Conservation (phyloP, 1,284 basidiomycete species). For the Peniophora sp. region DNA sequence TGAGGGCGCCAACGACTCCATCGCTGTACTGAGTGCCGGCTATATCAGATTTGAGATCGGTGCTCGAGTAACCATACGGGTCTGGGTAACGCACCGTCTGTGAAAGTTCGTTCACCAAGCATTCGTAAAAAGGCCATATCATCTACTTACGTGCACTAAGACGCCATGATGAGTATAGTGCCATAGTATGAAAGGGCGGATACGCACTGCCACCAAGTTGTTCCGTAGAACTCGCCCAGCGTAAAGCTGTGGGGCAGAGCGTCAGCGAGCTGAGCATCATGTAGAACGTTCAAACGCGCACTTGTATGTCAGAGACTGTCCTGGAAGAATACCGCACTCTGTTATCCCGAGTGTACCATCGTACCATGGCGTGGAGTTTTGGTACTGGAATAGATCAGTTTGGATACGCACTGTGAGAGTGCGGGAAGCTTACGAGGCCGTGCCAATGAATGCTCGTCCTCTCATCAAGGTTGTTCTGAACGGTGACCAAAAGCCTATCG, state of each 20-base stretch:
- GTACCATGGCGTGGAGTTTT: conserved; percentile 32
- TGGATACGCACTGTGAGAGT: neutral
- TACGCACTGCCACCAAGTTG: conserved; percentile 27
- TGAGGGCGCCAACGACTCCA: conserved; percentile 34
- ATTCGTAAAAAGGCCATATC: neutral
- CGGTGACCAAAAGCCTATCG: conserved; percentile 33
- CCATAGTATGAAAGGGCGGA: neutral
- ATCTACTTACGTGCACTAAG: conserved; percentile 15
- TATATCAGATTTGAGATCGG: conserved; percentile 8
- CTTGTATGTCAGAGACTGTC: conserved; percentile 38
- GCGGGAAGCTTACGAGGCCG: conserved; percentile 24
- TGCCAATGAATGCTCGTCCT: conserved; percentile 36
- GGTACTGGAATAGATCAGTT: conserved; percentile 13
- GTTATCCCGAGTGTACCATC: conserved; percentile 40
- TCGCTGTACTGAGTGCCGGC: conserved; percentile 34
- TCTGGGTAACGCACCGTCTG: conserved; percentile 3
- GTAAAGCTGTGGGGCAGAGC: conserved; percentile 13
- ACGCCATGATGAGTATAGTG: neutral
- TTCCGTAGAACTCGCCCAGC: conserved; percentile 20
- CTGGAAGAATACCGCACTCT: conserved; percentile 43
- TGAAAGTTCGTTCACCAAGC: neutral
- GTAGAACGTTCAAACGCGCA: conserved; percentile 6
- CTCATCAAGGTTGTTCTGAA: conserved; percentile 29
- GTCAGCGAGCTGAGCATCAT: neutral
- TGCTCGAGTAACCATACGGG: neutral